Evolutionary conservation across 2,329 filamentous ascomycete species (phyloP).

Genomic region (Sporothrix brunneoviolacea): DNA sequence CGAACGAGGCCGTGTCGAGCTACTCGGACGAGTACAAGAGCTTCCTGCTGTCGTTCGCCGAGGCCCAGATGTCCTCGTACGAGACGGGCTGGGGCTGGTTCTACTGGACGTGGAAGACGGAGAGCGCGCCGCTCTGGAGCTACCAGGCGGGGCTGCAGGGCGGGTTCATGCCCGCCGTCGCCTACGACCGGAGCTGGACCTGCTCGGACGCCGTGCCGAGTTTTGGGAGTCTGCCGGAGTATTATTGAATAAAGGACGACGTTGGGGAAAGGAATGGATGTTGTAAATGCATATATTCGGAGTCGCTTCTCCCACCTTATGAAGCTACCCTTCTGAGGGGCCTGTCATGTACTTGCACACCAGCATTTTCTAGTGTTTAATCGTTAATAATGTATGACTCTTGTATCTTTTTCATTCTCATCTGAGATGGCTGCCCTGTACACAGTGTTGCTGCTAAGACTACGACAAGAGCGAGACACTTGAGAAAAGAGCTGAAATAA

Average conservation of each 20-base stretch:
- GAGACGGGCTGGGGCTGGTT: slow-evolving; percentile 96
- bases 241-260: slow-evolving; percentile 38
- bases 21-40: slow-evolving; percentile 74
- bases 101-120: slow-evolving; percentile 96
- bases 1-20: slow-evolving; percentile 65
- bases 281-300: too few relatives aligned
- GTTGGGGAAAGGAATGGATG: too few relatives aligned
- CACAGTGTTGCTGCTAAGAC: too few relatives aligned
- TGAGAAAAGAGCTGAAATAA: too few relatives aligned
- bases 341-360: too few relatives aligned
- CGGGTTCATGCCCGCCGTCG: slow-evolving; percentile 71
- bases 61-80: slow-evolving; percentile 93
- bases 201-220: slow-evolving; percentile 43
- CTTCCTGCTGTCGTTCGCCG: slow-evolving; percentile 82
- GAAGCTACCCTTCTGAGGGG: too few relatives aligned
- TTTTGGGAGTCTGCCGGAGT: slow-evolving; percentile 47
- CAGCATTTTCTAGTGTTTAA: too few relatives aligned
- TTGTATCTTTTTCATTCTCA: too few relatives aligned
- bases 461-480: too few relatives aligned
- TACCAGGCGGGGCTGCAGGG: slow-evolving; percentile 73
- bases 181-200: slow-evolving; percentile 64
- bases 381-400: too few relatives aligned
- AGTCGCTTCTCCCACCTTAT: too few relatives aligned
- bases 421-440: too few relatives aligned
- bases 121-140: slow-evolving; percentile 70